Base-by-base conservation (phyloP, 106 monocot species). In the Allium fistulosum region DNA sequence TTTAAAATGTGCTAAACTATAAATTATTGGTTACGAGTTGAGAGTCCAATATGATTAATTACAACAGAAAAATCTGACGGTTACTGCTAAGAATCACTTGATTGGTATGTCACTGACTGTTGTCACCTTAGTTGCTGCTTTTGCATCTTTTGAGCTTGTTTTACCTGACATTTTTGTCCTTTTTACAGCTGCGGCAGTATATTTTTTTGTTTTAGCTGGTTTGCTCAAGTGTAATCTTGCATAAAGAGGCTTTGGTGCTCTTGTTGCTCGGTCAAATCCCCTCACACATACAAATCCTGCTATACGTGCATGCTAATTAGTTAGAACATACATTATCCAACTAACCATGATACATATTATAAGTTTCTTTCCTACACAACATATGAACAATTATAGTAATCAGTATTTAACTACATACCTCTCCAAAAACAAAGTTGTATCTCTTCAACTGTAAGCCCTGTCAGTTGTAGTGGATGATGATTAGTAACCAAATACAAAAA, bases 231-330 rank as follows among this genome's bases (percentile, higher is more conserved):
- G 76, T 26, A 76, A 57, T 63, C 76, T 64, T 46, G 45, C 22
- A 53, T 61, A 63, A 17, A 76, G 76, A 22, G 70, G 70, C 53
- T 51, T 70, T 14, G 76, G 76, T 58, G 51, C 53, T 58, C 76
- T 63, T 46, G 70, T 76, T 49, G 9, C 8, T 37, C 63, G 62
- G 28, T 76, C 76, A 17, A 69, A 76, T 55, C 76, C 76, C 64
- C 76, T 70, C 62, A 70, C 70, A 58, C 69, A 76, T 57, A 70
- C 17, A 64, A 56, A 76, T 4, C 76, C 76, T 76, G 49, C 11
- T 22, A 22, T 22, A 53, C 52, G 13, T 1, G 9, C 13, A 10
- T 53, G 52, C 13, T 0, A 10, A 53, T 53, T 13, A 53, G 13
- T 12, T 22, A 22, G 56, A 26, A 9, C 52, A 53, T 53, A 53